phyloP scores from a whole-genome alignment of 176 grass and related monocot genomes.

The Triticum turgidum region DNA sequence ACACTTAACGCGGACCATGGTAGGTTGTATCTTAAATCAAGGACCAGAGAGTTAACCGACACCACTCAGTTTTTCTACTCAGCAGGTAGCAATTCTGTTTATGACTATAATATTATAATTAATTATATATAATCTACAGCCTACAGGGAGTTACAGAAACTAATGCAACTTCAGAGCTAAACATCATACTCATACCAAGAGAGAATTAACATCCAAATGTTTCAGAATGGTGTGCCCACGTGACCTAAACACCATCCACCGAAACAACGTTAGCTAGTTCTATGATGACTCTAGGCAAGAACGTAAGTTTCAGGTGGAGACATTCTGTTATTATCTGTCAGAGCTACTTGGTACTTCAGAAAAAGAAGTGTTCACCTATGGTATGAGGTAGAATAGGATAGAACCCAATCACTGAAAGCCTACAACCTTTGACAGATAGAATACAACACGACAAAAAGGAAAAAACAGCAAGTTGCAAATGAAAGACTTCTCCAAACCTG shows the following conservation, averaged over 20 bases:
- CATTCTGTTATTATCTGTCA: not conserved
- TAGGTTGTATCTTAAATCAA: constrained; percentile 6
- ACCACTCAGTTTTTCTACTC: not conserved
- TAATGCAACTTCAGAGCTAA: constrained; percentile 17
- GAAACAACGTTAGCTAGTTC: not conserved
- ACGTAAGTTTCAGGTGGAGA: not conserved
- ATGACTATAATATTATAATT: not conserved
- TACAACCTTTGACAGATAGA: not conserved
- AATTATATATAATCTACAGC: not conserved
- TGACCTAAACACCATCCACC: not conserved
- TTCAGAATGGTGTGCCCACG: not conserved
- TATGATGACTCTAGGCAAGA: constrained; percentile 6
- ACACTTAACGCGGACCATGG: not conserved
- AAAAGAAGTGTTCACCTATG: not conserved
- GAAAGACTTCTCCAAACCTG: constrained; percentile 50
- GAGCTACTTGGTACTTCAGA: not conserved
- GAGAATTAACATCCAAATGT: not conserved
- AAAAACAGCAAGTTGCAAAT: not conserved
- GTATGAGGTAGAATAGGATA: not conserved
- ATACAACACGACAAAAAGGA: not conserved
- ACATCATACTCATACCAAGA: no score
- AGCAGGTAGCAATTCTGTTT: not conserved
- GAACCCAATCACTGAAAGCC: not conserved
- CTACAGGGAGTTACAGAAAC: not conserved
- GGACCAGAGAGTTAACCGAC: not conserved